phyloP scores from a whole-genome alignment of 2,329 filamentous ascomycete species.

The Bipolaris oryzae region DNA sequence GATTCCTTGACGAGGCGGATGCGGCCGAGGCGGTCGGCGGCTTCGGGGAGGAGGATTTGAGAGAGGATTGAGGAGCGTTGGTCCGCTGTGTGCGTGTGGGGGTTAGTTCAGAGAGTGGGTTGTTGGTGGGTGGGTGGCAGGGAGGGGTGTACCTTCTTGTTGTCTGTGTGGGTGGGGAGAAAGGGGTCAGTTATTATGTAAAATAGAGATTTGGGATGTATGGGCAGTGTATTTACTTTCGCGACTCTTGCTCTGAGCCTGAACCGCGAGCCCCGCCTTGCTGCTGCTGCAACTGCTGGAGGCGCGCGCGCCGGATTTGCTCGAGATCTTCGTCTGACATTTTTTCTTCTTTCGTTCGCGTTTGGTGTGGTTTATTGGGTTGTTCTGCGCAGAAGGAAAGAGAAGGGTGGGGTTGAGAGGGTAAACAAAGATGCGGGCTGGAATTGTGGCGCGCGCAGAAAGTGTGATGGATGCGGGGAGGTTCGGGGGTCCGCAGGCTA shows the following conservation, averaged over 20 bases:
- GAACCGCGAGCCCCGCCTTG: constrained; percentile 57
- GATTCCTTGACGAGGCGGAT: constrained; percentile 95
- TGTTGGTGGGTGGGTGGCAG: constrained; percentile 16
- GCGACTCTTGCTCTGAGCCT: constrained; percentile 65
- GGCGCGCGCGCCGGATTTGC: constrained; percentile 89
- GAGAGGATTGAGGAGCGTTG: constrained; percentile 77
- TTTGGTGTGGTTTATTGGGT: background rate
- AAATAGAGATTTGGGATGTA: background rate
- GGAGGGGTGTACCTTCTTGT: constrained; percentile 25
- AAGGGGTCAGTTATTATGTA: constrained; percentile 7
- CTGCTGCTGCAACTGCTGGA: constrained; percentile 87
- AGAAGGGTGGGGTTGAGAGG: background rate
- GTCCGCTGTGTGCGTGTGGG: constrained; percentile 61
- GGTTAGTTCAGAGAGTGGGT: constrained; percentile 30
- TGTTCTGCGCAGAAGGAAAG: background rate
- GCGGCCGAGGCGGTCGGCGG: constrained; percentile 88
- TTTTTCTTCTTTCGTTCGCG: background rate
- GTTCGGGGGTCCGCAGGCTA: constrained; percentile 14
- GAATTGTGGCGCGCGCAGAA: constrained; percentile 4
- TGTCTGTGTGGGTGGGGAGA: constrained; percentile 15
- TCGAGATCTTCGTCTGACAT: constrained; percentile 73
- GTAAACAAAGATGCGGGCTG: constrained; percentile 5
- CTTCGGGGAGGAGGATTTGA: constrained; percentile 94
- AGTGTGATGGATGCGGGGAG: constrained; percentile 17
- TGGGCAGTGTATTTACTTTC: constrained; percentile 43